These are phyloP conservation scores for Starmerella stellata DNA, from an alignment of 805 yeast genomes.

Conservation along the genomic window DNA sequence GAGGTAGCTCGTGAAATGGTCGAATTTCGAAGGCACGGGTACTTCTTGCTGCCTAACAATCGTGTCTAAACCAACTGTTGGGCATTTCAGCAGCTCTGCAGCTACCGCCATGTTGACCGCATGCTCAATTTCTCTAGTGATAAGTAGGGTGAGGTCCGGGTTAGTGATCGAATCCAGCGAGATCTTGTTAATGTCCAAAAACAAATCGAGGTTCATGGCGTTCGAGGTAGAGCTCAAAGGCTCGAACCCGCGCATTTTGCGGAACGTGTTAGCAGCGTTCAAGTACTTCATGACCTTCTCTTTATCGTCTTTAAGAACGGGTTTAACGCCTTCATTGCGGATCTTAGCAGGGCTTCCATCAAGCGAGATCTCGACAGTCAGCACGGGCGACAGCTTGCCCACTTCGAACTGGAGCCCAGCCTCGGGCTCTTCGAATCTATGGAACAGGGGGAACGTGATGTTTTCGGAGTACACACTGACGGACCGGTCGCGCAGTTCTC, in stretches of 20 bases:
- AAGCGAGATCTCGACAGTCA: constrained; percentile 66
- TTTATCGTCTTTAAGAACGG: background rate
- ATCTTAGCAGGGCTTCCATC: constrained; percentile 30
- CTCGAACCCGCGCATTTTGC: constrained; percentile 2
- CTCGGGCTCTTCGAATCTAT: constrained; percentile 35
- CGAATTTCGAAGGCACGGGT: constrained; percentile 68
- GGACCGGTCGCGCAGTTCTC: constrained; percentile 78
- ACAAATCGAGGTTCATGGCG: constrained; percentile 4
- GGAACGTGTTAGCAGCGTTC: constrained; percentile 3
- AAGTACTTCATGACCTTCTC: constrained; percentile 4
- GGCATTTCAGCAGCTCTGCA: constrained; percentile 38
- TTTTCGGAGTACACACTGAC: constrained; percentile 64
- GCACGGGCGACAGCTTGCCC: constrained; percentile 41
- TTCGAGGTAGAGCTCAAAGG: background rate
- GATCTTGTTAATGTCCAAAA: constrained; percentile 12
- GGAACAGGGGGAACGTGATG: constrained; percentile 49
- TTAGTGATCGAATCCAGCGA: constrained; percentile 7
- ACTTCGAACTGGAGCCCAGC: constrained; percentile 30
- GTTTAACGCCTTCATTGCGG: background rate
- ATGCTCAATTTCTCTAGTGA: constrained; percentile 58
- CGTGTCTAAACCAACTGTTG: constrained; percentile 61
- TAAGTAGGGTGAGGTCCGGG: constrained; percentile 26
- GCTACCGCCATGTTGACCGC: constrained; percentile 78
- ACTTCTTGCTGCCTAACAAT: constrained; percentile 72
- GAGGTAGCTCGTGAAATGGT: constrained; percentile 56